phyloP scores from a whole-genome alignment of 164 flowering plant species.

The Tetracentron sinense region DNA sequence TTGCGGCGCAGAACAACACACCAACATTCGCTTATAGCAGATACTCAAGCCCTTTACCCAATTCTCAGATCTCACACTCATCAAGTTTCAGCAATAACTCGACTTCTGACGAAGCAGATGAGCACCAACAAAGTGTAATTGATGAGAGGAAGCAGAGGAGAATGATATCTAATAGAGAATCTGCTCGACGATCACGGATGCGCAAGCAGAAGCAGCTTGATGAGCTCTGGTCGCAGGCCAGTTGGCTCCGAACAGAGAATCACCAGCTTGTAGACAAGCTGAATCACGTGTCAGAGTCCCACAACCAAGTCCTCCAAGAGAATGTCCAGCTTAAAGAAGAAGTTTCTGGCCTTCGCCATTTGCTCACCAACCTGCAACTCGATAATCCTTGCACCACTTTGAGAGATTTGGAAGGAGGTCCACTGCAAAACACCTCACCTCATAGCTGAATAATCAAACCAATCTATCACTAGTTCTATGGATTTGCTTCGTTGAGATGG shows the following conservation, averaged over 20 bases:
- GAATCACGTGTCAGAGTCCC: slow-evolving; percentile 37
- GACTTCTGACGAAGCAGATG: slow-evolving; percentile 66
- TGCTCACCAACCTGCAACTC: slow-evolving; percentile 36
- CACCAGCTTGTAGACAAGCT: slow-evolving; percentile 40
- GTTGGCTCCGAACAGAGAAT: no score
- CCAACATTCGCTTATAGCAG: slow-evolving; percentile 26
- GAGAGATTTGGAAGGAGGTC: slow-evolving; percentile 32
- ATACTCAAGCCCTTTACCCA: slow-evolving; percentile 23
- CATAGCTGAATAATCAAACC: slow-evolving; percentile 27
- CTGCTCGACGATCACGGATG: slow-evolving; percentile 67
- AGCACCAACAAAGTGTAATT: slow-evolving; percentile 31
- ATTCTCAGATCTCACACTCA: slow-evolving; percentile 23
- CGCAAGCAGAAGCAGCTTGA: slow-evolving; percentile 58
- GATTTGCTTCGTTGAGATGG: slow-evolving; percentile 24
- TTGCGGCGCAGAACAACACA: slow-evolving; percentile 29
- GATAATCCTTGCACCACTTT: slow-evolving; percentile 29
- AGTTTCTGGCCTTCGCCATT: slow-evolving; percentile 43
- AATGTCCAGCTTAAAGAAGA: no score
- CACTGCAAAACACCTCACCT: slow-evolving; percentile 37
- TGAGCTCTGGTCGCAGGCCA: slow-evolving; percentile 58
- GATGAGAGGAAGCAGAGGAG: slow-evolving; percentile 55
- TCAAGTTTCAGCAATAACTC: slow-evolving; percentile 40
- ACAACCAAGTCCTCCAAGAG: slow-evolving; percentile 40
- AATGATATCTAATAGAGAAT: slow-evolving; percentile 66
- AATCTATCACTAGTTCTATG: slow-evolving; percentile 27